Conservation (phyloP, 495 filamentous ascomycete genomes). For the Hypomontagnella monticulosa region DNA sequence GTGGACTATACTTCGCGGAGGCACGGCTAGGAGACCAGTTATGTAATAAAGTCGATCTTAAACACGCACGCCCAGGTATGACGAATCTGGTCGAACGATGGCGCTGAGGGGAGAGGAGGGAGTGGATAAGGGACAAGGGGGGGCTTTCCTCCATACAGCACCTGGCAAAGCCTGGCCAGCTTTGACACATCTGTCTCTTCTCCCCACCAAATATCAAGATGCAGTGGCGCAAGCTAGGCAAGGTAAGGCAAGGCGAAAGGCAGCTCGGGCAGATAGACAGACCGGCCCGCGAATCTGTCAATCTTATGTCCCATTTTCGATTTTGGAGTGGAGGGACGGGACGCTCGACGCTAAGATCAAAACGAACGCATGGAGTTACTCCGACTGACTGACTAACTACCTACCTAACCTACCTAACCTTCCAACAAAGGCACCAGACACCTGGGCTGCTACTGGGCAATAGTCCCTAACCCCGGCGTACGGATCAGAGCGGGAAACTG, state of each 20-base stretch:
- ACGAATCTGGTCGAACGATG: constrained; percentile 22
- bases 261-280: constrained; percentile 24
- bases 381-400: too few species aligned
- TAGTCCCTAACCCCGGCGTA: too few species aligned
- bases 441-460: too few species aligned
- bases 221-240: constrained; percentile 4
- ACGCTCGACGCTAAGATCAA: constrained; percentile 13
- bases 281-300: constrained; percentile 6
- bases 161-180: too few species aligned
- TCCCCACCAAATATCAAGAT: not conserved
- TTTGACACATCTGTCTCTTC: not conserved
- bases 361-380: too few species aligned
- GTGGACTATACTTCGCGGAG: constrained; percentile 25
- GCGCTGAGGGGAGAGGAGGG: constrained; percentile 4
- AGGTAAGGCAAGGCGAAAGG: constrained; percentile 3
- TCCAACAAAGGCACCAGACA: too few species aligned
- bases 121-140: constrained; percentile 22
- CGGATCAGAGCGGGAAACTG: constrained; percentile 33
- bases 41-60: constrained; percentile 35
- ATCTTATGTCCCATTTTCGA: not conserved
- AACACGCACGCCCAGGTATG: constrained; percentile 12
- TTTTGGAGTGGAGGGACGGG: constrained; percentile 12
- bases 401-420: too few species aligned
- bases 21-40: not conserved
- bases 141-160: constrained; percentile 2